Conservation (phyloP, 768 basidiomycete species). For the Albatrellus ellisii region DNA sequence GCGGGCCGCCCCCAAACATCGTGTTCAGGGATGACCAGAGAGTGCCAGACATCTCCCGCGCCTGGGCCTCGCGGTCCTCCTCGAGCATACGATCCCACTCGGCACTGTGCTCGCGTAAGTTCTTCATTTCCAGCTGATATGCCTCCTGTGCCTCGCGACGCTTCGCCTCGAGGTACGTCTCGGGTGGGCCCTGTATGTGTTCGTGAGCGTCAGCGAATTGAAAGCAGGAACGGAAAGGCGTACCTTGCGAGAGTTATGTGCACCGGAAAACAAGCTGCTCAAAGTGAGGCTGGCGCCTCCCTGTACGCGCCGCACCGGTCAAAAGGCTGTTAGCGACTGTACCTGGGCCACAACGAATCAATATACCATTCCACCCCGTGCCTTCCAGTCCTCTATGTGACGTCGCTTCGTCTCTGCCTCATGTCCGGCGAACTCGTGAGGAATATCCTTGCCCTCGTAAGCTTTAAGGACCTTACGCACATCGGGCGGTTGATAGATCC, state of each 20-base stretch:
- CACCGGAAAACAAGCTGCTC: constrained; percentile 29
- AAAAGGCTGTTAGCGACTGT: constrained; percentile 7
- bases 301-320: constrained; percentile 7
- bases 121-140: constrained; percentile 41
- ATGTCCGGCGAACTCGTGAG: constrained; percentile 77
- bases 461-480: constrained; percentile 78
- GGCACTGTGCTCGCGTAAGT: constrained; percentile 35
- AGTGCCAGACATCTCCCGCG: constrained; percentile 32
- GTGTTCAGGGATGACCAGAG: constrained; percentile 16
- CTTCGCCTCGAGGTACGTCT: constrained; percentile 41
- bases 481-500: constrained; percentile 78
- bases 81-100: constrained; percentile 38
- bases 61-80: constrained; percentile 36
- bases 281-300: constrained; percentile 31
- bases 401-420: constrained; percentile 73
- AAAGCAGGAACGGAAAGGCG: not conserved
- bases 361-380: constrained; percentile 15
- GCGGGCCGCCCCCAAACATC: constrained; percentile 9
- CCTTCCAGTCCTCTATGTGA: constrained; percentile 75
- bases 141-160: constrained; percentile 35
- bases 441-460: constrained; percentile 81
- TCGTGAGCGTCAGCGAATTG: constrained; percentile 7
- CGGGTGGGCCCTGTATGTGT: constrained; percentile 22
- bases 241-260: constrained; percentile 19
- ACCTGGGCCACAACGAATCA: not conserved